Evolutionary conservation across 805 yeast genomes (phyloP), one percentile per base, ranked within the genome.

Genomic region (Wickerhamomyces silvicola): DNA sequence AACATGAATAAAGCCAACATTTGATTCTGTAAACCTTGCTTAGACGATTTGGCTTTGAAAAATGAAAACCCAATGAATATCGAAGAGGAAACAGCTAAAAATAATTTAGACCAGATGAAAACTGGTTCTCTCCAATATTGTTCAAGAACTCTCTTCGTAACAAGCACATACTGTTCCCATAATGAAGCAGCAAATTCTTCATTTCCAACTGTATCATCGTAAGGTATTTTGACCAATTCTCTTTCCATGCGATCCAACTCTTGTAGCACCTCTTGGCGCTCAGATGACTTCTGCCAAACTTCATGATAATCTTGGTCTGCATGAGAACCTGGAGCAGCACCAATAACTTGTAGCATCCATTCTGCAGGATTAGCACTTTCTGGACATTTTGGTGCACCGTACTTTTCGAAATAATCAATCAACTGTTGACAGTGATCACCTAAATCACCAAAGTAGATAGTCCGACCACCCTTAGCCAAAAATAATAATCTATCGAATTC

Each of bases 301-400:
- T 81, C 79, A 49, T 74, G 67, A 48, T 78, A 81, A 55, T 81
- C 83, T 57, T 77, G 82, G 29, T 66, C 65, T 13, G 86, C 82
- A 45, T 75, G 79, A 22, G 84, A 73, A 32, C 86, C 87, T 6
- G 87, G 87, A 22, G 87, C 86, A 33, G 87, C 87, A 48, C 88
- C 87, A 47, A 80, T 81, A 41, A 78, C 82, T 41, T 81, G 81
- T 58, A 86, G 65, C 94, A 86, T 86, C 92, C 94, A 86, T 62
- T 85, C 95, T 10, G 88, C 90, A 20, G 90, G 92, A 43, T 82
- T 82, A 5, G 84, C 86, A 25, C 66, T 65, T 6, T 65, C 60
- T 14, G 88, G 87, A 60, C 88, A 81, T 34, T 63, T 61, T 17
- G 66, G 70, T 25, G 87, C 74, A 33, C 86, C 87, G 42, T 79